A percentile compares a stretch with the other conserved stretches of the same genome.
These are phyloP conservation scores for Penicillium sp. DNA, from an alignment of 2,329 filamentous ascomycete genomes.

Conservation along the genomic window DNA sequence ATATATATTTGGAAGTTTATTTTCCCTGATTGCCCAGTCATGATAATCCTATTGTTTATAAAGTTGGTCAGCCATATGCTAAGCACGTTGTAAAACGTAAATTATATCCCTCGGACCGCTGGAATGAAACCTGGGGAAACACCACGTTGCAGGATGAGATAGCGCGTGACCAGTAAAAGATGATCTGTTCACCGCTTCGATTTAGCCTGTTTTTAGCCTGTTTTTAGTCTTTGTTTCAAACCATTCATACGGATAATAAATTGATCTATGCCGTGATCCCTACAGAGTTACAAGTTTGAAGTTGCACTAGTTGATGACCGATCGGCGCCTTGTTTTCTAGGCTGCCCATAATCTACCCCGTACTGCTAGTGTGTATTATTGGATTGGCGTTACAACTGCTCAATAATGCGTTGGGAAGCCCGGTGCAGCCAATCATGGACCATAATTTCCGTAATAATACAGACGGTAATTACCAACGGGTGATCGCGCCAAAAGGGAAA, in stretches of 20 bases:
- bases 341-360: background rate
- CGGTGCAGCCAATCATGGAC: background rate
- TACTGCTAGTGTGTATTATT: background rate
- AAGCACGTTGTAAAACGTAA: too few species aligned
- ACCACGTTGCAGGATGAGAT: background rate
- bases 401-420: background rate
- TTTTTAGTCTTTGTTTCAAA: background rate
- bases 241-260: background rate
- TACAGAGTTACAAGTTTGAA: background rate
- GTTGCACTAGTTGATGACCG: background rate
- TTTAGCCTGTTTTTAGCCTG: background rate
- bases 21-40: too few species aligned
- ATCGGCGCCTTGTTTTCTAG: slow-evolving; percentile 7
- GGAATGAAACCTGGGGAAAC: too few species aligned
- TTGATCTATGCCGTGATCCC: too few species aligned
- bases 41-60: too few species aligned
- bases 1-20: too few species aligned
- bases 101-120: too few species aligned
- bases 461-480: background rate
- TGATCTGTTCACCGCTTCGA: slow-evolving; percentile 1
- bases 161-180: slow-evolving; percentile 4
- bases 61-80: too few species aligned
- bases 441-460: background rate
- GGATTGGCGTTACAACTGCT: background rate
- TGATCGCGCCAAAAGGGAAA: background rate